phyloP scores from a whole-genome alignment of 768 basidiomycete genomes.

The Crucibulum laeve region DNA sequence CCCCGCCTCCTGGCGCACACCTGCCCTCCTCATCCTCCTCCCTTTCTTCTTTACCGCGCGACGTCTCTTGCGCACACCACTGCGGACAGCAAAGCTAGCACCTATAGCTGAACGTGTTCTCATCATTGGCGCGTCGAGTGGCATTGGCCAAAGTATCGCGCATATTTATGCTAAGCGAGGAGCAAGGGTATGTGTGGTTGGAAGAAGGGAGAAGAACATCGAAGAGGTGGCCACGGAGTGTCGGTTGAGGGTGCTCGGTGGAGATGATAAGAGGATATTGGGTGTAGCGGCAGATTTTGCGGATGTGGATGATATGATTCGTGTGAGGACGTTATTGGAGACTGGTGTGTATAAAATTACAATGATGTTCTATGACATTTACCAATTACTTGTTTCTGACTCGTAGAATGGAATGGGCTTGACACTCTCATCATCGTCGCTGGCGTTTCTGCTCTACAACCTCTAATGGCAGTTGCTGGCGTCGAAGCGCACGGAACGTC shows the following conservation, averaged over 20 bases:
- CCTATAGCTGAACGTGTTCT: conserved; percentile 65
- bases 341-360: conserved; percentile 37
- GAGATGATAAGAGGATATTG: conserved; percentile 31
- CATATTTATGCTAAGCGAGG: conserved; percentile 70
- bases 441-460: conserved; percentile 78
- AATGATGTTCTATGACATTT: background rate
- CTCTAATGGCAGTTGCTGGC: conserved; percentile 70
- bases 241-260: conserved; percentile 14
- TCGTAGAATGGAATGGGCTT: conserved; percentile 71
- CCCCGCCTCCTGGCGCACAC: too few species aligned
- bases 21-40: background rate
- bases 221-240: conserved; percentile 63
- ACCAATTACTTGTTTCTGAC: background rate
- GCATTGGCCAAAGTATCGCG: conserved; percentile 74
- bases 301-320: conserved; percentile 61
- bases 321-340: conserved; percentile 46
- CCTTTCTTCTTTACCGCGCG: background rate
- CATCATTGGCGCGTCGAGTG: conserved; percentile 80
- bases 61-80: conserved; percentile 4
- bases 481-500: conserved; percentile 29
- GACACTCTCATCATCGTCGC: conserved; percentile 83
- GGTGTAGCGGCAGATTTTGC: conserved; percentile 61
- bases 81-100: conserved; percentile 31
- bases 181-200: conserved; percentile 71
- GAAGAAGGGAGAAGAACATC: conserved; percentile 53